phyloP scores from a whole-genome alignment of 2,329 filamentous ascomycete genomes.

The Lachnellula arida region DNA sequence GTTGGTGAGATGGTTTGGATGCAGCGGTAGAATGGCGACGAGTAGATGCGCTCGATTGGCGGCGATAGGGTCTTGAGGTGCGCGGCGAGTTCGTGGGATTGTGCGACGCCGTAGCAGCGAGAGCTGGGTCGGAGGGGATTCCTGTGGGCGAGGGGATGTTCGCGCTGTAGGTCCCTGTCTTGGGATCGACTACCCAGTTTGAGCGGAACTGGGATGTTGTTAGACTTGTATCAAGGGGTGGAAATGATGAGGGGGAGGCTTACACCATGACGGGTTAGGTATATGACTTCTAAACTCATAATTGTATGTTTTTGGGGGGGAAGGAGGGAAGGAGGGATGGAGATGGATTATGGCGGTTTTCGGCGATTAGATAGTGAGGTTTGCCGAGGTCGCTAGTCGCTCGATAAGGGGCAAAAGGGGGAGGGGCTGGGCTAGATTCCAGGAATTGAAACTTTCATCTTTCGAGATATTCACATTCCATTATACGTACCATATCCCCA shows the following conservation, averaged over 20 bases:
- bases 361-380: constrained; percentile 7
- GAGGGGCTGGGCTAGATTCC: too few species aligned
- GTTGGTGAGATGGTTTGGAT: constrained; percentile 77
- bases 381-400: neutral
- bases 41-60: constrained; percentile 73
- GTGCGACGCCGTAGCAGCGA: constrained; percentile 81
- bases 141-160: constrained; percentile 77
- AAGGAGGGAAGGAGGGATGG: neutral
- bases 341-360: neutral
- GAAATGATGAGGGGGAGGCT: constrained; percentile 33
- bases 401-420: too few species aligned
- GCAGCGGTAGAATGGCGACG: constrained; percentile 81
- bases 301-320: constrained; percentile 12
- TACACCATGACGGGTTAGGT: constrained; percentile 72
- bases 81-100: constrained; percentile 70
- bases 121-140: constrained; percentile 79
- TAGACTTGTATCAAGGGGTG: constrained; percentile 4
- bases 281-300: constrained; percentile 59
- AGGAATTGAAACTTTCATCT: too few species aligned
- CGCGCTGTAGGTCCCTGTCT: constrained; percentile 72
- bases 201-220: constrained; percentile 67
- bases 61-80: constrained; percentile 60
- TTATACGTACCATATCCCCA: too few species aligned
- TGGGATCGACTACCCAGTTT: constrained; percentile 80
- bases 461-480: too few species aligned